phyloP scores from a whole-genome alignment of 1,284 basidiomycete genomes.

The Papiliotrema flavescens region DNA sequence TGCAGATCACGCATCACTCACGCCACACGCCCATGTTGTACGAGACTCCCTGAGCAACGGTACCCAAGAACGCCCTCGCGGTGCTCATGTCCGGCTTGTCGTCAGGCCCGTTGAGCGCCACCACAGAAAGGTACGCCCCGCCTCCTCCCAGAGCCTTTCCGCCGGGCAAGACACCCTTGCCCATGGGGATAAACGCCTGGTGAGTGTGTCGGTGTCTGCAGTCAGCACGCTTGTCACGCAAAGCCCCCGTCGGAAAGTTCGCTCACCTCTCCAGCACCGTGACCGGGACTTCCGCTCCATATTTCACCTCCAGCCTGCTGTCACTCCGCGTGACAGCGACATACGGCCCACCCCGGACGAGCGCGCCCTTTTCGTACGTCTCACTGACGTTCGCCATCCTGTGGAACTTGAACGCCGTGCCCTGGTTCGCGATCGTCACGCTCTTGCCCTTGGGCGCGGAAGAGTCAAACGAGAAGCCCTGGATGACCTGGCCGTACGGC shows the following conservation, averaged over 20 bases:
- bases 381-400: slow-evolving; percentile 67
- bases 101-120: slow-evolving; percentile 66
- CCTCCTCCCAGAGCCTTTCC: slow-evolving; percentile 54
- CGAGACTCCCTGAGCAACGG: slow-evolving; percentile 72
- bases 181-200: slow-evolving; percentile 78
- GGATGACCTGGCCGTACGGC: slow-evolving; percentile 80
- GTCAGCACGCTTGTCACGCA: not conserved
- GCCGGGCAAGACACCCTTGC: slow-evolving; percentile 50
- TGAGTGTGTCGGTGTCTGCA: slow-evolving; percentile 57
- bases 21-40: slow-evolving; percentile 84
- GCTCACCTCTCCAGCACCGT: slow-evolving; percentile 38
- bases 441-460: slow-evolving; percentile 54
- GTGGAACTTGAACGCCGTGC: slow-evolving; percentile 85
- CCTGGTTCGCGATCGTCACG: slow-evolving; percentile 76
- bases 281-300: slow-evolving; percentile 54
- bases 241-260: not conserved
- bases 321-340: slow-evolving; percentile 67
- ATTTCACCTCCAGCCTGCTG: slow-evolving; percentile 51
- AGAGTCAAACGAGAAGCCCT: slow-evolving; percentile 56
- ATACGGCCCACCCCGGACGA: slow-evolving; percentile 51
- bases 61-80: slow-evolving; percentile 74
- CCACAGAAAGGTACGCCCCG: slow-evolving; percentile 71
- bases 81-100: slow-evolving; percentile 71
- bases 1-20: slow-evolving; percentile 51
- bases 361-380: slow-evolving; percentile 58